Evolutionary conservation across 202 grass and related monocot species (phyloP), one percentile per base, ranked within the genome.

Genomic region (Zoysia matrella): DNA sequence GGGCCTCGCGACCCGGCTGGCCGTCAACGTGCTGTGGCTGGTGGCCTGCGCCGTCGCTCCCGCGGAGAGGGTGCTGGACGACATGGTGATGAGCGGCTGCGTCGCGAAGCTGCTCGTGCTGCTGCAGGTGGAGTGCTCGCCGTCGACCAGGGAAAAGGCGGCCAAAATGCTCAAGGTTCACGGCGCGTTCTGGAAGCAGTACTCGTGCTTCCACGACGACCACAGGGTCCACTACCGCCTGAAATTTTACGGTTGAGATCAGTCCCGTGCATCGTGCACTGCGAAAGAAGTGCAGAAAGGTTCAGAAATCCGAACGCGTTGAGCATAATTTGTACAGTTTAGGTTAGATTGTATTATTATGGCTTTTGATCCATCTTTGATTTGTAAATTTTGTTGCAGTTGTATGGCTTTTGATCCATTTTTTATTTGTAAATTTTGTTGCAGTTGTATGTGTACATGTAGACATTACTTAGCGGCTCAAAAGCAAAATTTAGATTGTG

Each of bases 11-110:
- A 97, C 94, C 13, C 75, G 89, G 62, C 78, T 97, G 0, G 89
- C 84, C 52, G 94, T 97, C 52, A 87, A 88, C 73, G 89, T 94
- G 52, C 13, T 97, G 73, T 97, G 89, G 85, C 82, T 97, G 16
- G 81, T 87, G 10, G 22, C 18, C 12, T 90, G 85, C 80, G 83
- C 41, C 49, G 85, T 73, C 73, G 72, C 57, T 3, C 83, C 88
- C 0, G 80, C 83, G 53, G 91, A 97, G 80, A 92, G 84, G 80
- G 74, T 94, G 10, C 84, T 92, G 11, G 89, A 97, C 36, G 94
- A 97, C 36, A 97, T 97, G 94, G 64, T 94, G 83, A 61, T 71
- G 12, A 92, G 74, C 18, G 91, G 89, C 3, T 81, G 85, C 2
- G 94, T 92, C 52, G 76, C 84, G 47, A 97, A 94, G 86, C 76